A percentile compares a stretch with the other conserved stretches of the same genome.
Conservation (phyloP, 805 yeast species). For the Osmozyma mogii region DNA sequence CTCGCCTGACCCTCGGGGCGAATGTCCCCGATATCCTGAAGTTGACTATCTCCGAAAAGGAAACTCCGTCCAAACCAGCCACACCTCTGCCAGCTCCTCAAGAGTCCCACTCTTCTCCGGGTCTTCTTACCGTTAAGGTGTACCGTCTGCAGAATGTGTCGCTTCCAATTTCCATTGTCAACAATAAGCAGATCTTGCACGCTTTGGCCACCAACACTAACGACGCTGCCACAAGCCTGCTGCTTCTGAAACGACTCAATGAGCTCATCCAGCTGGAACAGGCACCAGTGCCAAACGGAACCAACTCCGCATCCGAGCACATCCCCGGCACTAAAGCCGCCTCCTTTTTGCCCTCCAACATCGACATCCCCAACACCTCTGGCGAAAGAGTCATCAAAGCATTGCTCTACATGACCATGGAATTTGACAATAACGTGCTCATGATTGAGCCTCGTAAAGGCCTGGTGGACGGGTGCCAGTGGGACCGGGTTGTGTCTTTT, state of each 20-base stretch:
- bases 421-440: constrained; percentile 90
- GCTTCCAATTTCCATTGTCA: constrained; percentile 63
- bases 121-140: constrained; percentile 69
- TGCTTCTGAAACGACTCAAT: constrained; percentile 7
- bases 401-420: constrained; percentile 78
- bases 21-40: constrained; percentile 13
- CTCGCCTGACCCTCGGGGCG: constrained; percentile 18
- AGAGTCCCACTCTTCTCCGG: constrained; percentile 35
- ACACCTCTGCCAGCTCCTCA: constrained; percentile 2
- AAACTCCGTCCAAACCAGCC: constrained; percentile 3
- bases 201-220: constrained; percentile 52
- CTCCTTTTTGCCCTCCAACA: constrained; percentile 40
- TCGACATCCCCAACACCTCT: constrained; percentile 41
- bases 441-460: constrained; percentile 83
- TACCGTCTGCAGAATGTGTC: constrained; percentile 61
- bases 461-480: constrained; percentile 65
- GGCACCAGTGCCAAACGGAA: constrained; percentile 13
- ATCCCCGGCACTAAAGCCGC: constrained; percentile 27
- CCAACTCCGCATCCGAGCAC: constrained; percentile 15
- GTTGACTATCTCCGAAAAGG: constrained; percentile 5
- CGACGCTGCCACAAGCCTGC: constrained; percentile 15
- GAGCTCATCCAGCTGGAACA: constrained; percentile 7
- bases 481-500: constrained; percentile 85
- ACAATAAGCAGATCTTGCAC: constrained; percentile 55
- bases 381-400: constrained; percentile 49